Evolutionary conservation across 306 rosid genomes (phyloP), one percentile per base, ranked within the genome.

Genomic region (Neltuma alba): DNA sequence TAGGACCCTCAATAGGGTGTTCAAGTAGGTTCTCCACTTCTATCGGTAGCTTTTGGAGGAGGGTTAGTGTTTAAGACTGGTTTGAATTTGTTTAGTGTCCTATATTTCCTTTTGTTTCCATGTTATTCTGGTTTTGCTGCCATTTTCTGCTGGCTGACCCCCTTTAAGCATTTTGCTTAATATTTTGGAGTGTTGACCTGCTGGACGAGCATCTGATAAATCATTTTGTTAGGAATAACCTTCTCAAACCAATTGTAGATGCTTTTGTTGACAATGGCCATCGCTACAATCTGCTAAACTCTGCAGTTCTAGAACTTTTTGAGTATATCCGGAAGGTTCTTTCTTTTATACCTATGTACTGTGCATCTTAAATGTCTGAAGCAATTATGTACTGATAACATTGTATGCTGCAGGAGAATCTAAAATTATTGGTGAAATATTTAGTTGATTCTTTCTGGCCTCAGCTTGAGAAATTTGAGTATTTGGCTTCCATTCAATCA

Each of bases 231-330:
- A 94, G 84, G 83, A 89, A 89, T 73, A 80, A 92, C 84, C 91
- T 92, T 86, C 92, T 94, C 82, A 91, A 89, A 90, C 97, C 99
- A 86, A 80, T 94, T 87, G 84, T 92, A 34, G 97, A 87, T 76
- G 93, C 91, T 75, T 95, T 95, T 75, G 86, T 92, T 82, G 85
- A 89, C 78, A 91, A 92, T 88, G 99, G 99, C 65, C 87, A 85
- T 86, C 99, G 97, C 61, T 95, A 95, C 83, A 95, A 95, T 85
- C 92, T 95, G 85, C 98, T 95, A 52, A 91, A 95, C 75, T 95
- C 99, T 38, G 94, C 96, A 42, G 86, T 92, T 84, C 87, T 95
- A 61, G 98, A 92, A 62, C 97, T 95, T 84, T 86, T 95, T 74
- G 99, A 95, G 86, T 95, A 81, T 85, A 91, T 95, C 63, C 83